Conservation (phyloP, 2,329 filamentous ascomycete species). For the Botryosphaeria dothidea region DNA sequence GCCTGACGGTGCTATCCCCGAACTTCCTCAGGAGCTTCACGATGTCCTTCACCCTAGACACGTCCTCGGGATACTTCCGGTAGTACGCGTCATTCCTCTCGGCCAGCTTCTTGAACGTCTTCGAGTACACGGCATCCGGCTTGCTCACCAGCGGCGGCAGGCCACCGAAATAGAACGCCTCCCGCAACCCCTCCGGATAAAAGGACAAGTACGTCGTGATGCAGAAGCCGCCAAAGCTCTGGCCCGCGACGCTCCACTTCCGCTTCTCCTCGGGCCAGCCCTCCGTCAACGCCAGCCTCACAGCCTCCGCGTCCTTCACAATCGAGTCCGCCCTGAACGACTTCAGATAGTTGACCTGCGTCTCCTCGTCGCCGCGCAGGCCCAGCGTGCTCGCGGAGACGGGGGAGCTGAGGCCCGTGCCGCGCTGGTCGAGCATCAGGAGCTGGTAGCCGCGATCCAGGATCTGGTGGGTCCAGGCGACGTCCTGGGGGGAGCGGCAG, state of each 20-base stretch:
- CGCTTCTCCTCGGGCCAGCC: conserved; percentile 69
- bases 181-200: conserved; percentile 73
- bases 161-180: conserved; percentile 82
- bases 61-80: conserved; percentile 79
- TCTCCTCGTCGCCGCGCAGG: conserved; percentile 60
- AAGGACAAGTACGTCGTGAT: conserved; percentile 80
- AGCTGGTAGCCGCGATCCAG: conserved; percentile 80
- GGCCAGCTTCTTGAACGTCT: conserved; percentile 67
- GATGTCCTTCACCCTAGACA: conserved; percentile 66
- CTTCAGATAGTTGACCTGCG: conserved; percentile 79
- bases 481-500: conserved; percentile 72
- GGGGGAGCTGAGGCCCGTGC: conserved; percentile 81
- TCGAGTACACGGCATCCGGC: conserved; percentile 73
- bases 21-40: conserved; percentile 61
- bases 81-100: conserved; percentile 80
- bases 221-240: conserved; percentile 91
- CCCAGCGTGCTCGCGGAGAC: conserved; percentile 73
- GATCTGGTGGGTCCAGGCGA: conserved; percentile 67
- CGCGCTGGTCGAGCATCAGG: conserved; percentile 86
- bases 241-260: conserved; percentile 84
- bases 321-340: conserved; percentile 88
- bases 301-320: conserved; percentile 84
- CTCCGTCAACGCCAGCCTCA: conserved; percentile 72
- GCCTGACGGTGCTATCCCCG: conserved; percentile 58
- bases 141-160: conserved; percentile 68